These are phyloP conservation scores for Aspergillus sp. DNA, from an alignment of 2,329 filamentous ascomycete genomes.

Conservation along the genomic window DNA sequence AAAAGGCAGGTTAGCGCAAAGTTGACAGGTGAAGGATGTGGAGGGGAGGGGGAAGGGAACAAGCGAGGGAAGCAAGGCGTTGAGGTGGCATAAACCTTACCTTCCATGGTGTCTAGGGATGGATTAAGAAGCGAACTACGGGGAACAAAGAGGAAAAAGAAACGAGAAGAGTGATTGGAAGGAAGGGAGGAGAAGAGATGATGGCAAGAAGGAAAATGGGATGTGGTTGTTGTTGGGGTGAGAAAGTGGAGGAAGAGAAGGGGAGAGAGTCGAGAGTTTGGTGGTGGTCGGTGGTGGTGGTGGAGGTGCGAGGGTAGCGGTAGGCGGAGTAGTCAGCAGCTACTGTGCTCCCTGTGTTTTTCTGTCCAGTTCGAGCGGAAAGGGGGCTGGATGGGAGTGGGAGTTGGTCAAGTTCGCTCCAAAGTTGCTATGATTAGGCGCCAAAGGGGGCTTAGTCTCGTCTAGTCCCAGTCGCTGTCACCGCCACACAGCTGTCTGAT, in stretches of 20 bases:
- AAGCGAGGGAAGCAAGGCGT: conserved; percentile 23
- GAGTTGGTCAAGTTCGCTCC: not conserved
- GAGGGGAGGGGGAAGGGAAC: conserved; percentile 20
- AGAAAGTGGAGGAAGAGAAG: conserved; percentile 19
- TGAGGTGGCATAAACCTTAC: conserved; percentile 52
- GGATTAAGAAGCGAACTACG: conserved; percentile 31
- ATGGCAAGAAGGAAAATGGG: conserved; percentile 23
- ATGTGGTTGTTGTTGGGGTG: conserved; percentile 10
- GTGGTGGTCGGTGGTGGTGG: conserved; percentile 7
- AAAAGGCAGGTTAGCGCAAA: conserved; percentile 35
- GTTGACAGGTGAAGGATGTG: conserved; percentile 12
- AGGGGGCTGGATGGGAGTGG: conserved; percentile 15
- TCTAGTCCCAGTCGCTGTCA: conserved; percentile 19
- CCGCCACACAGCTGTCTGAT: conserved; percentile 11
- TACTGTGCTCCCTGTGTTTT: not conserved
- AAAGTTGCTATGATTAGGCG: conserved; percentile 17
- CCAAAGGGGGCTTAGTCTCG: conserved; percentile 15
- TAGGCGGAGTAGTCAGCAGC: conserved; percentile 11
- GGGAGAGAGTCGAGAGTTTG: conserved; percentile 13
- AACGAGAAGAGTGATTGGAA: conserved; percentile 19
- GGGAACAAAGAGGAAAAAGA: conserved; percentile 35
- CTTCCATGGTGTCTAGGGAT: conserved; percentile 59
- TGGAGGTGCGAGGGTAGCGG: not conserved
- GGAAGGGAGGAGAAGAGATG: conserved; percentile 18
- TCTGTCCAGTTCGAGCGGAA: not conserved